Conservation (phyloP, 2,329 filamentous ascomycete genomes). For the Biscogniauxia sp. region DNA sequence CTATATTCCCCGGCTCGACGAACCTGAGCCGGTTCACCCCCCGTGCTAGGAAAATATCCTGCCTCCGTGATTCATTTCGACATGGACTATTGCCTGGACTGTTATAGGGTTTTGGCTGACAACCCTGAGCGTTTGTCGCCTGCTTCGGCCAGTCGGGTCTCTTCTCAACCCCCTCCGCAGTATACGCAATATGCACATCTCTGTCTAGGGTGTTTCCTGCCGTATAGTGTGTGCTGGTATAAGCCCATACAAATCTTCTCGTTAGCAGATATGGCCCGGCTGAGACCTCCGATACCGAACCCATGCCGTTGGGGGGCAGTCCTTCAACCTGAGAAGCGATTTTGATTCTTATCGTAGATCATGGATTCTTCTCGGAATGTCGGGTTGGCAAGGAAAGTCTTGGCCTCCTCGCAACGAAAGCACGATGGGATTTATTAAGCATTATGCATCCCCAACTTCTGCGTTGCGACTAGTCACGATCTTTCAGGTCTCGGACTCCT, state of each 20-base stretch:
- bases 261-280: constrained; percentile 23
- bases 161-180: constrained; percentile 19
- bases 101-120: constrained; percentile 17
- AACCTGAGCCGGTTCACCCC: constrained; percentile 13
- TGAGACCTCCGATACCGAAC: constrained; percentile 23
- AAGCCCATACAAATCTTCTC: constrained; percentile 22
- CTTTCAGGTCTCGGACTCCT: constrained; percentile 24
- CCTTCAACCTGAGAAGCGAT: constrained; percentile 10
- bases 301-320: constrained; percentile 16
- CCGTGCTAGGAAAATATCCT: constrained; percentile 9
- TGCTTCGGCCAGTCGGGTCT: constrained; percentile 30
- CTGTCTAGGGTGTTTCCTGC: constrained; percentile 17
- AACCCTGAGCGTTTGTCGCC: constrained; percentile 28
- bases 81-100: constrained; percentile 14
- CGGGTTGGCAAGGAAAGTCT: constrained; percentile 19
- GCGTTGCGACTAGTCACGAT: constrained; percentile 9
- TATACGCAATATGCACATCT: constrained; percentile 21
- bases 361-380: constrained; percentile 26
- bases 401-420: constrained; percentile 14
- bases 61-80: constrained; percentile 25
- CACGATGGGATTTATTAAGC: constrained; percentile 26
- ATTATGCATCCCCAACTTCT: constrained; percentile 13
- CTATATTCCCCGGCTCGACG: constrained; percentile 20
- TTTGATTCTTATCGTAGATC: constrained; percentile 17
- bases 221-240: constrained; percentile 24